Evolutionary conservation across 371 early-diverging fungal species (phyloP).

Genomic region (Chytridiales sp.): DNA sequence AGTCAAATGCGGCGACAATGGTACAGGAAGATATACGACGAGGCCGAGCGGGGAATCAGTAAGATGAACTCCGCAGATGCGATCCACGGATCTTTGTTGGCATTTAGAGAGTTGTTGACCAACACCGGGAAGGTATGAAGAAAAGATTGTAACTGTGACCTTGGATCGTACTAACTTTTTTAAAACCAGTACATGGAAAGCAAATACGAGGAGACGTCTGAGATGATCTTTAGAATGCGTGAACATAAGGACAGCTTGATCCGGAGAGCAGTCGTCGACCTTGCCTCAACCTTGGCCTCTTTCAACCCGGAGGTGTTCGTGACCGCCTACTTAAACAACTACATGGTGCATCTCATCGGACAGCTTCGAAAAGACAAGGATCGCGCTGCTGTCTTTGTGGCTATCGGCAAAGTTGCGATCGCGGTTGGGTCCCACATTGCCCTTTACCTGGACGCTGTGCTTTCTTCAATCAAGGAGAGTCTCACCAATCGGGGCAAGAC

Average conservation of each 20-base stretch:
- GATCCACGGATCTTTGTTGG: slow-evolving; percentile 87
- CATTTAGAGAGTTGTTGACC: slow-evolving; percentile 74
- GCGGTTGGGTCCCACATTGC: slow-evolving; percentile 79
- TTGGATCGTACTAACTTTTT: not conserved
- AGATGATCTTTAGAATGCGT: slow-evolving; percentile 72
- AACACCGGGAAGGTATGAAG: slow-evolving; percentile 76
- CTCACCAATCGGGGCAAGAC: slow-evolving; percentile 52
- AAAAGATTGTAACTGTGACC: not conserved
- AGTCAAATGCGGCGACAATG: slow-evolving; percentile 64
- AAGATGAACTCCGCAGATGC: slow-evolving; percentile 72
- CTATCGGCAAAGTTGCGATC: slow-evolving; percentile 85
- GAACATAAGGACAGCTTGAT: slow-evolving; percentile 83
- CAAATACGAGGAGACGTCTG: slow-evolving; percentile 75
- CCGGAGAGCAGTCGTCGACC: slow-evolving; percentile 76
- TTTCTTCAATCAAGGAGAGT: slow-evolving; percentile 72
- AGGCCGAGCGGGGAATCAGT: slow-evolving; percentile 70
- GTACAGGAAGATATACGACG: slow-evolving; percentile 84
- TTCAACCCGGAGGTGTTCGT: slow-evolving; percentile 82
- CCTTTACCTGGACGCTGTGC: slow-evolving; percentile 74
- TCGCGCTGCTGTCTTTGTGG: slow-evolving; percentile 70
- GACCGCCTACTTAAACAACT: slow-evolving; percentile 65
- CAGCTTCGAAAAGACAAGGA: slow-evolving; percentile 80
- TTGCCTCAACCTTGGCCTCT: slow-evolving; percentile 81
- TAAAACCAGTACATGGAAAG: slow-evolving; percentile 75
- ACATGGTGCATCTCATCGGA: slow-evolving; percentile 74